Evolutionary conservation across 1,284 basidiomycete genomes (phyloP), one percentile per base, ranked within the genome.

Genomic region (Cutaneotrichosporon curvatum): DNA sequence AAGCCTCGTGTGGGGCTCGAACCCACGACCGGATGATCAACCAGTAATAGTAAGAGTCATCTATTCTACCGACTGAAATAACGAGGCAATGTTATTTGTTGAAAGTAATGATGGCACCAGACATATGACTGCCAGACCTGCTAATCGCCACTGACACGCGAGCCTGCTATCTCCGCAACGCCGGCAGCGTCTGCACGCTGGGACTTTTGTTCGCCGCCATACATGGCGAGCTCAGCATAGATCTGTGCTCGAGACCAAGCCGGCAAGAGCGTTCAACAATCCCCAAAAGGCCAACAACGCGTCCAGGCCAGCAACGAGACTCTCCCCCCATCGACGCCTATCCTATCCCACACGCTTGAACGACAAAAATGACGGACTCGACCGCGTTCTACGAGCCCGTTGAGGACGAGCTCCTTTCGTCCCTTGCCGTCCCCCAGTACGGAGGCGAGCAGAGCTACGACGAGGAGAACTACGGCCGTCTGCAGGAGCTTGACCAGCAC

Each of bases 331-430:
- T 15, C 7, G 9, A 10, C 32, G 32, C 6, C 8, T 10, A 14
- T n/a, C 33, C 34, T 22, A 11, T 35, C 31, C n/a, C 40, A 21
- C n/a, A 9, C 32, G 16, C 15, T 34, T 16, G 32, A 34, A 15
- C 16, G 12, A 14, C 37, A 50, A 61, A 48, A n/a, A 70, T 70
- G 68, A 66, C 68, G 45, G 65, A 70, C 59, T 64, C 68, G 37
- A 65, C 55, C 40, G 63, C 66, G 37, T 70, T 70, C 57, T 70
- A 70, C 66, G 68, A 70, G 50, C 60, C 66, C 32, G 63, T 65
- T 48, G 66, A 68, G 51, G 67, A 70, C 41, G 68, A 70, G 50
- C 65, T 70, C 38, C 59, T 70, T 25, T 63, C 62, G 5, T 64
- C 65, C n/a, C 60, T 70, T 34, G 56, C 65, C 6, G 63, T 63